A percentile compares a stretch with the other conserved stretches of the same genome.
Conservation (phyloP, 805 yeast genomes). For the Nakazawaea ishiwadae region DNA sequence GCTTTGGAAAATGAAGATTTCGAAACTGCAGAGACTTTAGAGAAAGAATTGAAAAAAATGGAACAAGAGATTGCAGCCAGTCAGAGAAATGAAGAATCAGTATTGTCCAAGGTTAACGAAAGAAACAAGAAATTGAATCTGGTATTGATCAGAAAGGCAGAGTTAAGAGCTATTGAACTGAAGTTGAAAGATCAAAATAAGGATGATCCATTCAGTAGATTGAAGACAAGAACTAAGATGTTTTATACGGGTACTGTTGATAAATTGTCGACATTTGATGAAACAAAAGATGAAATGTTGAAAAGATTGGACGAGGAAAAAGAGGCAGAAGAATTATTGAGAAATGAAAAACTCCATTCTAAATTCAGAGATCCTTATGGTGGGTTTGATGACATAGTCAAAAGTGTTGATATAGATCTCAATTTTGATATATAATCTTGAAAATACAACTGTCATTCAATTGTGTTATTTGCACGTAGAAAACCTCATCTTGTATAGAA, state of each 20-base stretch:
- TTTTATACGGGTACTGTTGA: conserved; percentile 53
- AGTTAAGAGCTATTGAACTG: conserved; percentile 54
- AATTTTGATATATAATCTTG: conserved; percentile 1
- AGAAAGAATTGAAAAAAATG: conserved; percentile 37
- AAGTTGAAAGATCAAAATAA: conserved; percentile 39
- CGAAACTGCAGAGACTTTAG: conserved; percentile 39
- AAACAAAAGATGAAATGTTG: conserved; percentile 4
- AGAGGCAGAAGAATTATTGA: not conserved
- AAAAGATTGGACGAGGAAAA: conserved; percentile 2
- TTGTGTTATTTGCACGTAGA: no score
- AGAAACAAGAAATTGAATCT: conserved; percentile 82
- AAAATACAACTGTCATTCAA: no score
- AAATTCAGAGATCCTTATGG: conserved; percentile 11
- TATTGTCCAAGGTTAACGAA: conserved; percentile 70
- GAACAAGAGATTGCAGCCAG: conserved; percentile 29
- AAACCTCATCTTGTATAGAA: not conserved
- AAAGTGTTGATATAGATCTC: not conserved
- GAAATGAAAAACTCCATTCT: conserved; percentile 1
- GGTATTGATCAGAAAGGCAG: conserved; percentile 75
- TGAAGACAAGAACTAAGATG: conserved; percentile 81
- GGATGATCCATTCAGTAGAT: conserved; percentile 83
- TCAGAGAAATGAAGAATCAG: conserved; percentile 33
- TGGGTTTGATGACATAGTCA: conserved; percentile 8
- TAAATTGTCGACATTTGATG: not conserved
- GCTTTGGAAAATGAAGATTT: conserved; percentile 59